Evolutionary conservation across 495 filamentous ascomycete genomes (phyloP), one percentile per base, ranked within the genome.

Genomic region (Hyaloscypha finlandica): DNA sequence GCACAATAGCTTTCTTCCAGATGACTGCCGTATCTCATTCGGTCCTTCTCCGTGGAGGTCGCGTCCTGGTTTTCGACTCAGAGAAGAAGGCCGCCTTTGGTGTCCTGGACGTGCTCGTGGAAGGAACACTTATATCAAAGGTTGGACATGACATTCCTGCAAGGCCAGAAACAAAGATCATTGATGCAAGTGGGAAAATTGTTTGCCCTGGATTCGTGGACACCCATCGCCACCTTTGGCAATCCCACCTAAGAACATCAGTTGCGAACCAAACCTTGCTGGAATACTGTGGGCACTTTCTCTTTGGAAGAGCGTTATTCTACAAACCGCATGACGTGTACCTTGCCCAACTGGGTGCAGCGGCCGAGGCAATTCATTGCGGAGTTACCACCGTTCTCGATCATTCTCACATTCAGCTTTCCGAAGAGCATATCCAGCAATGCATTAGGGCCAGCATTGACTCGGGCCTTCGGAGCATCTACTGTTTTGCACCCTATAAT

Each of bases 331-430:
- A 25, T 25, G 25, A 25, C 25, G 25, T 25, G 25, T 25, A 25
- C 25, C 25, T 25, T 25, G 25, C 25, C 25, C 25, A 25, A 25
- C 25, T 25, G 25, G 25, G 25, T 25, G 25, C 25, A 25, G 25
- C 25, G 25, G 25, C 25, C 2, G 25, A 25, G 25, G 25, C 25
- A 25, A 25, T 25, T 25, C 25, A 86, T 67, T 79, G 78, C 6
- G 86, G 87, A 16, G 84, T 82, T 5, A 89, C 87, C 4, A 86
- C 84, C 0, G 77, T 86, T 0, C 77, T 87, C 2, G 86, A 88
- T 67, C 84, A 86, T 68, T 81, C 84, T 0, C 82, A 86, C 72
- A 68, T 81, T 45, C 84, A 77, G 57, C 77, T 76, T 59, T 77
- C 81, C 0, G 73, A 76, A 4, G 80, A 79, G 0, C 75, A 81